Evolutionary conservation across 768 basidiomycete species (phyloP).

Genomic region (Neoboletus brunneissimus): DNA sequence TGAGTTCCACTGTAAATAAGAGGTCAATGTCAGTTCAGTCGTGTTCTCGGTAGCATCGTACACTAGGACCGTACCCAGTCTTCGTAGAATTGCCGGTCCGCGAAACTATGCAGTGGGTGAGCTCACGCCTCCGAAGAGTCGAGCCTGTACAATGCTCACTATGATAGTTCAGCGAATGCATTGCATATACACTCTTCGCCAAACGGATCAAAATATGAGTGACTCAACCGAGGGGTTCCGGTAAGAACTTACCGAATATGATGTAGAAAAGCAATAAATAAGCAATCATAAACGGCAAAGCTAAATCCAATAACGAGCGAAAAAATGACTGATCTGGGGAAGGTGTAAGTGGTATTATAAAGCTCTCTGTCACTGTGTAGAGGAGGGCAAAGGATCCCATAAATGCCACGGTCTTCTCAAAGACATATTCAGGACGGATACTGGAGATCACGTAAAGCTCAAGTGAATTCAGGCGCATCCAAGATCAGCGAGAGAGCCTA

Average conservation of each 20-base stretch:
- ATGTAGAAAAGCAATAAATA: conserved; percentile 86
- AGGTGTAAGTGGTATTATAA: conserved; percentile 83
- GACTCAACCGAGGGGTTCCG: not conserved
- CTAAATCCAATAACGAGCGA: conserved; percentile 77
- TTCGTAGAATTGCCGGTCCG: conserved; percentile 96
- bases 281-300: conserved; percentile 90
- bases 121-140: not conserved
- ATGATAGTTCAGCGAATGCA: conserved; percentile 89
- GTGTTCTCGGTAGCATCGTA: not conserved
- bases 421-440: conserved; percentile 48
- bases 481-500: conserved; percentile 33
- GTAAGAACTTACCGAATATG: conserved; percentile 59
- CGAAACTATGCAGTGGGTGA: conserved; percentile 56
- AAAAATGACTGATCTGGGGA: conserved; percentile 67
- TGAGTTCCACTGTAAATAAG: conserved; percentile 78
- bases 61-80: conserved; percentile 67
- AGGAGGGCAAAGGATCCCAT: conserved; percentile 96
- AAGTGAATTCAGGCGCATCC: not conserved
- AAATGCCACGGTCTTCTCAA: conserved; percentile 73
- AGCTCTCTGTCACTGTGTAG: conserved; percentile 89
- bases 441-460: conserved; percentile 5
- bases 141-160: conserved; percentile 45
- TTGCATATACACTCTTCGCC: conserved; percentile 90
- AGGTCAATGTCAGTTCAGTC: not conserved
- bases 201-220: not conserved